Conservation (phyloP, 495 filamentous ascomycete species). For the Aspergillus baeticus region DNA sequence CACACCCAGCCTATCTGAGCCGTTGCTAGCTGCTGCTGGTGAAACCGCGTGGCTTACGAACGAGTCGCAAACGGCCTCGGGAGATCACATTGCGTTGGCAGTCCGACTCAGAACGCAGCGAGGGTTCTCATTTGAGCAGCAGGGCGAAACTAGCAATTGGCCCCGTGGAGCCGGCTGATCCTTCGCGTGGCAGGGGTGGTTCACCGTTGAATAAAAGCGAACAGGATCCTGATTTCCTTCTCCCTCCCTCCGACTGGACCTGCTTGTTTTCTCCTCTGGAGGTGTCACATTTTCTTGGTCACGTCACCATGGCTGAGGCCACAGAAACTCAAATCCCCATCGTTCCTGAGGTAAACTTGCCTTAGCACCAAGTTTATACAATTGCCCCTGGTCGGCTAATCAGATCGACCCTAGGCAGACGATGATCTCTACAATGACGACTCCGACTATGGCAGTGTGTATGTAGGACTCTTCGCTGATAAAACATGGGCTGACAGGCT, state of each 20-base stretch:
- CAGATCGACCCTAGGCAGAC: neutral
- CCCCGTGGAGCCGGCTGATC: neutral
- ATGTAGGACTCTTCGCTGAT: neutral
- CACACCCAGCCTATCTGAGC: neutral
- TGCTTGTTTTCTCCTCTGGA: neutral
- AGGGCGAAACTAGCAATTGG: neutral
- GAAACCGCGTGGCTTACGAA: neutral
- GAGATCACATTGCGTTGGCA: neutral
- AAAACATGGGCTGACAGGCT: neutral
- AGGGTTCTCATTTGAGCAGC: neutral
- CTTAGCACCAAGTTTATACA: neutral
- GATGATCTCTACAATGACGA: conserved; percentile 10
- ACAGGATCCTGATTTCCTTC: neutral
- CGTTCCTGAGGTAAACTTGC: conserved; percentile 5
- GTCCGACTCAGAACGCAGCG: neutral
- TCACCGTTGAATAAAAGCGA: conserved; percentile 10
- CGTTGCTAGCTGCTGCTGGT: neutral
- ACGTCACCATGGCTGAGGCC: neutral
- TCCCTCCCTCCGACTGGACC: neutral
- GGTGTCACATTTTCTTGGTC: conserved; percentile 2
- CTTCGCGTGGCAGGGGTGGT: conserved; percentile 9
- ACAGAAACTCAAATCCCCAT: conserved; percentile 6
- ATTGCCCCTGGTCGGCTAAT: neutral
- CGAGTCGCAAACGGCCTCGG: neutral
- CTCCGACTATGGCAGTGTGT: conserved; percentile 7